Evolutionary conservation across 1,284 basidiomycete species (phyloP).

Genomic region (Fomitopsis pinicola): DNA sequence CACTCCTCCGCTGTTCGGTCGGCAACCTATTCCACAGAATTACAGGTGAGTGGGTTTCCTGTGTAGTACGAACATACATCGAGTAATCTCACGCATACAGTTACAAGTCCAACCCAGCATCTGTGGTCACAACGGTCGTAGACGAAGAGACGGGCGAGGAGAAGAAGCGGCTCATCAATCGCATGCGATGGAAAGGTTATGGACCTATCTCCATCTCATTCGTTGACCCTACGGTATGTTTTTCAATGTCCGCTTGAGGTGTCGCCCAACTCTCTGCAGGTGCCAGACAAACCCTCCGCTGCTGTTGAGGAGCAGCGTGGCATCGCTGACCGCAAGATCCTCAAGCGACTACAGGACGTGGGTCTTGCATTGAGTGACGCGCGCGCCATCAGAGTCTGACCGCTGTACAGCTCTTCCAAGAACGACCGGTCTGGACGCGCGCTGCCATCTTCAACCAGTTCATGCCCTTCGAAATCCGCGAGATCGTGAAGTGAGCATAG

Average conservation of each 20-base stretch:
- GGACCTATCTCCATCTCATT: conserved; percentile 69
- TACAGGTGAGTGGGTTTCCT: conserved; percentile 57
- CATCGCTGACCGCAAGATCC: conserved; percentile 55
- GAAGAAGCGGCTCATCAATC: conserved; percentile 75
- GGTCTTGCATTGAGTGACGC: conserved; percentile 8
- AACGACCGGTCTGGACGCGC: conserved; percentile 88
- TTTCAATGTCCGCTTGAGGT: background rate
- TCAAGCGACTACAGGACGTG: conserved; percentile 60
- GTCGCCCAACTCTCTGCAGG: conserved; percentile 29
- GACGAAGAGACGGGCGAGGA: conserved; percentile 79
- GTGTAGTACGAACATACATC: background rate
- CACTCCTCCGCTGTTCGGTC: conserved; percentile 82
- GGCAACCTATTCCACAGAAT: conserved; percentile 69
- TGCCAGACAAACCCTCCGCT: conserved; percentile 62
- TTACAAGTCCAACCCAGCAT: conserved; percentile 73
- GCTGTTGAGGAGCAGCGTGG: conserved; percentile 51
- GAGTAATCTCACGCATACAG: conserved; percentile 32
- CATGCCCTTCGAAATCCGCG: conserved; percentile 58
- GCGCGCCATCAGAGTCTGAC: background rate
- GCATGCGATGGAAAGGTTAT: conserved; percentile 75
- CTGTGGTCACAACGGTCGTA: conserved; percentile 57
- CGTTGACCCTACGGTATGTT: conserved; percentile 50
- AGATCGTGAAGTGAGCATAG: conserved; percentile 62
- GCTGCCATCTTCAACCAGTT: conserved; percentile 83
- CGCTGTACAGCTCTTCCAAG: conserved; percentile 48